Base-by-base conservation (phyloP, 306 rosid genomes). In the Psophocarpus tetragonolobus region DNA sequence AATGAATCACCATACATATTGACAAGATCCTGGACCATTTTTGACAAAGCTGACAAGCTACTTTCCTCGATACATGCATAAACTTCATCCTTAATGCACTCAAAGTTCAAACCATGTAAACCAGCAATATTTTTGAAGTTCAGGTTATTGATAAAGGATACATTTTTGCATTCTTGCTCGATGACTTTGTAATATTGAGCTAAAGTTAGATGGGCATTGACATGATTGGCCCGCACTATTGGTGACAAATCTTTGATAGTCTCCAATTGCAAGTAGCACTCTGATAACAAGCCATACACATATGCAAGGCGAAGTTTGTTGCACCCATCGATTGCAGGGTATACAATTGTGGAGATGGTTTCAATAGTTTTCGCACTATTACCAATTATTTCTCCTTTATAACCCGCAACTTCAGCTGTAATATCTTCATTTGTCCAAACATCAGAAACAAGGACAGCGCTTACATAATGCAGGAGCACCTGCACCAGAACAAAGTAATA, bases 91-190 rank as follows among this genome's bases (percentile, higher is more conserved):
- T 87, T 79, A 65, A 92, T 85, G 87, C 88, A 79, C 81, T 88
- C 85, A 11, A 92, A 84, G 81, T 90, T 91, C 86, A 92, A 81
- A 79, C 97, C 97, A 75, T 63, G 87, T 45, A 96, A 82, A 60
- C 97, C 98, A 68, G 93, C 97, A 82, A 92, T 90, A 85, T 90
- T 92, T 96, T 96, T 96, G 77, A 92, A 96, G 85, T 96, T 88
- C 73, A 96, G 89, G 69, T 80, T 78, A 57, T 69, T 68, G 75
- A 96, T 63, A 83, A 87, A 83, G 41, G 94, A 79, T 29, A 91
- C 84, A 73, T 90, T 87, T 83, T 73, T 71, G 88, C 97, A 96
- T 80, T 92, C 98, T 84, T 90, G 87, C 87, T 85, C 97, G 9
- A 92, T 42, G 67, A 86, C 87, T 87, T 78, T 87, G 84, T 85